A percentile compares a stretch with the other conserved stretches of the same genome.
These are phyloP conservation scores for Xerophyta viscosa DNA, from an alignment of 106 monocot species.

Conservation along the genomic window DNA sequence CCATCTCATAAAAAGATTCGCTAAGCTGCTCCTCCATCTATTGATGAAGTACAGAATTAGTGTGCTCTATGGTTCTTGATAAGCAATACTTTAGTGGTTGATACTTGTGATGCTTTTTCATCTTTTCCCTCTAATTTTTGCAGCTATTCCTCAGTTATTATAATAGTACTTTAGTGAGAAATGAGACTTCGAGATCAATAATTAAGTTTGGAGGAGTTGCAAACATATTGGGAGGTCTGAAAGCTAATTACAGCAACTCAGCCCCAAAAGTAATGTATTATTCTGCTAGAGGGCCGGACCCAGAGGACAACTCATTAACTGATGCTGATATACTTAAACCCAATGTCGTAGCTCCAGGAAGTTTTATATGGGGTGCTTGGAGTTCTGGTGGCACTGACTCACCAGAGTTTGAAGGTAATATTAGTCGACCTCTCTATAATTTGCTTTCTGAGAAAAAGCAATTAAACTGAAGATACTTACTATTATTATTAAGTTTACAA, in stretches of 20 bases:
- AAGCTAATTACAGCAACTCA: slow-evolving; percentile 67
- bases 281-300: slow-evolving; percentile 96
- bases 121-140: too few species aligned
- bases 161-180: slow-evolving; percentile 66
- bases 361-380: slow-evolving; percentile 97
- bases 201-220: slow-evolving; percentile 66
- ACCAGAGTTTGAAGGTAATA: slow-evolving; percentile 78
- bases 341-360: slow-evolving; percentile 93
- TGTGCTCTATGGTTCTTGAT: too few species aligned
- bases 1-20: too few species aligned
- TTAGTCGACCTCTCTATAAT: neutral
- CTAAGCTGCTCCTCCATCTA: too few species aligned
- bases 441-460: neutral
- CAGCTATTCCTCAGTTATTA: slow-evolving; percentile 82
- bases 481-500: too few species aligned
- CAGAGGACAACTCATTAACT: slow-evolving; percentile 65
- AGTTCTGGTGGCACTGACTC: slow-evolving; percentile 71
- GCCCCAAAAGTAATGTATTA: slow-evolving; percentile 96
- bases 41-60: too few species aligned
- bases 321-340: slow-evolving; percentile 97
- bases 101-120: too few species aligned
- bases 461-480: neutral
- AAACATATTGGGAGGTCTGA: slow-evolving; percentile 69
- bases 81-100: too few species aligned
- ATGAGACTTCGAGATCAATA: slow-evolving; percentile 35